These are phyloP conservation scores for Pseudocercospora ulei DNA, from an alignment of 2,329 filamentous ascomycete genomes.

Conservation along the genomic window DNA sequence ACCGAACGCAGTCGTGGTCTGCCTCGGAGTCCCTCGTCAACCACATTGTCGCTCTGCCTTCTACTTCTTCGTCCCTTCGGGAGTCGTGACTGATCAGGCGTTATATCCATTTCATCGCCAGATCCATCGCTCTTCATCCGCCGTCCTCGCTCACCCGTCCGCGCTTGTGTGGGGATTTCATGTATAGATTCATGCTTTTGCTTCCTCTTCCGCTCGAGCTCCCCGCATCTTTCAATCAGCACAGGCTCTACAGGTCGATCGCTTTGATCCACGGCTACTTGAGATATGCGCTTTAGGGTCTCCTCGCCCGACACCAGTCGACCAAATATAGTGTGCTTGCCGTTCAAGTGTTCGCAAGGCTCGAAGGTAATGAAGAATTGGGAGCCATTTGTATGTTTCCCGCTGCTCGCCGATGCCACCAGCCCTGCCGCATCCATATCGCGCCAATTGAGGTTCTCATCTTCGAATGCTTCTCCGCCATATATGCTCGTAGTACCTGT, in stretches of 20 bases:
- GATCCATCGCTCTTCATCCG: conserved; percentile 27
- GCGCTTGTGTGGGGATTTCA: conserved; percentile 6
- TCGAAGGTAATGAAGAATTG: conserved; percentile 41
- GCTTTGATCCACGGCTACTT: conserved; percentile 34
- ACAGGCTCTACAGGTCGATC: conserved; percentile 35
- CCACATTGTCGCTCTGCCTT: conserved; percentile 32
- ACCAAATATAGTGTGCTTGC: conserved; percentile 39
- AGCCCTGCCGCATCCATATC: conserved; percentile 36
- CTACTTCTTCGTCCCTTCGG: conserved; percentile 26
- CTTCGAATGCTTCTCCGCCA: conserved; percentile 34
- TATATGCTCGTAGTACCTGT: conserved; percentile 38
- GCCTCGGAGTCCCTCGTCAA: conserved; percentile 35
- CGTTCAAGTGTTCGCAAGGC: conserved; percentile 35
- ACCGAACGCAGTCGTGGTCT: conserved; percentile 31
- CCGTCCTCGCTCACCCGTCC: conserved; percentile 24
- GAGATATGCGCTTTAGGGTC: conserved; percentile 32
- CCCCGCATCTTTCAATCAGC: conserved; percentile 35
- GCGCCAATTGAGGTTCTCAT: conserved; percentile 38
- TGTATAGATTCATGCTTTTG: conserved; percentile 19
- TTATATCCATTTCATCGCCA: conserved; percentile 28
- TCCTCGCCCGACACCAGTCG: conserved; percentile 35
- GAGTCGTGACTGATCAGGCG: conserved; percentile 18
- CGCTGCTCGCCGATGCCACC: conserved; percentile 38
- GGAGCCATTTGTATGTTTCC: conserved; percentile 37
- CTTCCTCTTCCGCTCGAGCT: conserved; percentile 34